Base-by-base conservation (phyloP, 2,329 filamentous ascomycete species). In the Fonsecaea pugnacius region DNA sequence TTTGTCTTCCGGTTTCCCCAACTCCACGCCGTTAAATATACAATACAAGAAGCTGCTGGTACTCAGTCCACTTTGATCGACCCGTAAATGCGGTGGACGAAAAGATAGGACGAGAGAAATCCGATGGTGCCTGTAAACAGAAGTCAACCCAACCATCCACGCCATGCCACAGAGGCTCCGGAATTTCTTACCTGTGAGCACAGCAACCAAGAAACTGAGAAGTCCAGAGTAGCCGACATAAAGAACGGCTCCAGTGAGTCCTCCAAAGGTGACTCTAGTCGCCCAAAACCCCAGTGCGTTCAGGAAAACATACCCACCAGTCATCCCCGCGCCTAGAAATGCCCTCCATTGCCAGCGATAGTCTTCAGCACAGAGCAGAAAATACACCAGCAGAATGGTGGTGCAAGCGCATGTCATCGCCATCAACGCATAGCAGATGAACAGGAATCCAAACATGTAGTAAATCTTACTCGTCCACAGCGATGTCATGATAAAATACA, bases 371-470 rank as follows among this genome's bases (percentile, higher is more conserved):
- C 94, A 98, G 14, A 99, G 87, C 71, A 99, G 77, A 82, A 98
- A 98, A 79, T 99, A 99, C 0, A 97, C 91, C 84, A 98, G 89
- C 18, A 99, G 82, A 8, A 98, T 89, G 0, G 95, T 98, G 46
- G 96, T 94, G 0, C 93, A 89, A 0, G 94, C 94, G 64, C 90
- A 92, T 1, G 95, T 98, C 72, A 96, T 90, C 72, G 98, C 92
- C 92, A 99, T 97, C 56, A 99, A 85, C 10, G 91, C 93, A 74
- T 96, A 99, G 83, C 93, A 97, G 62, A 99, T 85, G 83, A 99
- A 99, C 38, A 99, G 82, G 84, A 99, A 99, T 24, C 95, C 95
- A 73, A 99, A 99, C 95, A 99, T 99, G 85, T 99, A 99, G 84
- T 99, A 99, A 70, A 99, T 95, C 79, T 95, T 92, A 82, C 89